Base-by-base conservation (phyloP, 768 basidiomycete species). In the Clathrus columnatus region DNA sequence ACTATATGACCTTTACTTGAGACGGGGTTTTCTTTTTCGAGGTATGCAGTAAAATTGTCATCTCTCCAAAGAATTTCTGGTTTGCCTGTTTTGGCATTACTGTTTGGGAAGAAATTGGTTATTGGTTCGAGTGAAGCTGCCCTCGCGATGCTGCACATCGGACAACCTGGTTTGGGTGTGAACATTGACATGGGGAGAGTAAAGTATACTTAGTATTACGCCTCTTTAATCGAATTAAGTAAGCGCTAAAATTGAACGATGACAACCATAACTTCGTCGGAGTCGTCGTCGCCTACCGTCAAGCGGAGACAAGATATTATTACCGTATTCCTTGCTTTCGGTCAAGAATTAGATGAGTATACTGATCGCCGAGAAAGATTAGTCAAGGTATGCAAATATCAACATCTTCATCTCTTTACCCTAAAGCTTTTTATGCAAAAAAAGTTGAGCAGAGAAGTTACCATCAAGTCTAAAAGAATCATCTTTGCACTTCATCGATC, bases 401-500 rank as follows among this genome's bases (percentile, higher is more conserved):
- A 36, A 27, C n/a, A 20, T 54, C 29, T 3, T 30, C 18, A 18
- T 59, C 41, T 16, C 44, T 16, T 50, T 17, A 7, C 11, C 51
- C 36, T 17, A 30, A 30, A 27, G 3, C 7, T 48, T 43, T 51
- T 51, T 42, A 27, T 50, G 52, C 20, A 7, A 46, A 43, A 14
- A 6, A 67, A 91, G 88, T 76, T 80, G 36, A 85, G 83, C 65
- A 83, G 95, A 30, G 93, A 96, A 69, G 79, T 91, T 50, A 97
- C 94, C 23, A 88, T 84, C 61, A 75, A 88, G 30, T 91, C 92
- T 50, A 99, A 99, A 69, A 94, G 91, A 70, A 75, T 83, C 60
- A 97, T 99, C 60, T 98, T 98, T 66, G 82, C 91, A 41, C 75
- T 97, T 4, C 95, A 97, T 64, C 85, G 92, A 49, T 71, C 77